These are phyloP conservation scores for Fusarium brachygibbosum DNA, from an alignment of 2,329 filamentous ascomycete genomes.

Conservation along the genomic window DNA sequence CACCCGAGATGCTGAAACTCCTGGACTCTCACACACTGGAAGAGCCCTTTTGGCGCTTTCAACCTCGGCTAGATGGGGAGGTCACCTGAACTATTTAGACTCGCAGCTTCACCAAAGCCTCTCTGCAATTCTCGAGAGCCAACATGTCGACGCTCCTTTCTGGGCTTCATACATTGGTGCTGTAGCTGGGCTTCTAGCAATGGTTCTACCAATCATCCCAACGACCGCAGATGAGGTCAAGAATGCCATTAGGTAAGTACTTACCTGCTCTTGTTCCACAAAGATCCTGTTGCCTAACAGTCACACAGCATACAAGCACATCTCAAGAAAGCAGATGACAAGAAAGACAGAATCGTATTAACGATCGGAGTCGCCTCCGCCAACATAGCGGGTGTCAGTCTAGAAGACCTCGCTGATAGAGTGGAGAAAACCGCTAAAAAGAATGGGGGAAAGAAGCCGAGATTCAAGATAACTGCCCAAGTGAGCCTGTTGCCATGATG, in stretches of 20 bases:
- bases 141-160: conserved; percentile 59
- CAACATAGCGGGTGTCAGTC: conserved; percentile 50
- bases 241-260: conserved; percentile 58
- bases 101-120: conserved; percentile 59
- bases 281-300: conserved; percentile 28
- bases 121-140: conserved; percentile 57
- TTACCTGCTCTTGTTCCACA: background rate
- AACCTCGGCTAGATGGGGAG: conserved; percentile 81
- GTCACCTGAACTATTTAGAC: conserved; percentile 66
- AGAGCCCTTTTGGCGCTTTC: conserved; percentile 79
- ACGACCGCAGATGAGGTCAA: conserved; percentile 52
- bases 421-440: conserved; percentile 55
- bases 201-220: conserved; percentile 60
- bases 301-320: conserved; percentile 52
- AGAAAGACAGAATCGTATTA: conserved; percentile 56
- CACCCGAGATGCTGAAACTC: conserved; percentile 74
- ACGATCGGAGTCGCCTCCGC: conserved; percentile 53
- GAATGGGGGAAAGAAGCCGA: conserved; percentile 49
- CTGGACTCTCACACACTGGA: conserved; percentile 80
- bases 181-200: conserved; percentile 60
- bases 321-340: conserved; percentile 50
- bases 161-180: conserved; percentile 68
- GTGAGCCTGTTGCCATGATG: conserved; percentile 46
- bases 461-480: conserved; percentile 53
- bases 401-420: conserved; percentile 52